phyloP scores from a whole-genome alignment of 140 eudicot species.

The Flaveria floridana region DNA sequence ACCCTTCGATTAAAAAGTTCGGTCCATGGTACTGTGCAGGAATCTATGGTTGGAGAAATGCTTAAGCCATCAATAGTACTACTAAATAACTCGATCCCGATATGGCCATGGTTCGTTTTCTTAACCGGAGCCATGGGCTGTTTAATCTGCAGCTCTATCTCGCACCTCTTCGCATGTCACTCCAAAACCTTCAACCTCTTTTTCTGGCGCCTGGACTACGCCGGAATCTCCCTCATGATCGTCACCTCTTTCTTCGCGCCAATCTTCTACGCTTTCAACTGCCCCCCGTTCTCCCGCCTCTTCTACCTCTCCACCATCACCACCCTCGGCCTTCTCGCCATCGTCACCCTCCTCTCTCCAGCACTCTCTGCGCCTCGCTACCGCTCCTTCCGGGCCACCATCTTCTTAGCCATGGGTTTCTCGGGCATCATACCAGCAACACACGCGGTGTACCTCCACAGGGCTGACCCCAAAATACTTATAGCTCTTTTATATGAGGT shows the following conservation, averaged over 20 bases:
- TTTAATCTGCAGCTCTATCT: slow-evolving; percentile 68
- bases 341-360: slow-evolving; percentile 75
- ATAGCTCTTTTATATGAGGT: slow-evolving; percentile 68
- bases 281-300: slow-evolving; percentile 60
- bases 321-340: slow-evolving; percentile 55
- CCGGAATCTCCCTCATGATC: slow-evolving; percentile 91
- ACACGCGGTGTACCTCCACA: slow-evolving; percentile 58
- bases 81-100: slow-evolving; percentile 41
- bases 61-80: slow-evolving; percentile 44
- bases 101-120: slow-evolving; percentile 94
- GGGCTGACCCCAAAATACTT: slow-evolving; percentile 48
- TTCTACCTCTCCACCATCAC: slow-evolving; percentile 76
- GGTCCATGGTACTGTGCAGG: slow-evolving; percentile 44
- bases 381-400: slow-evolving; percentile 65
- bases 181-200: slow-evolving; percentile 61
- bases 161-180: slow-evolving; percentile 88
- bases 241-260: slow-evolving; percentile 89
- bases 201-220: slow-evolving; percentile 92
- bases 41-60: slow-evolving; percentile 36
- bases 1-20: too few species aligned
- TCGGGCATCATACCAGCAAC: slow-evolving; percentile 79
- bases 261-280: slow-evolving; percentile 65
- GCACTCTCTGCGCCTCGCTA: slow-evolving; percentile 63
- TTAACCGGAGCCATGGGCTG: slow-evolving; percentile 84
- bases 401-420: slow-evolving; percentile 86